Evolutionary conservation across 768 basidiomycete species (phyloP), one percentile per base, ranked within the genome.

Genomic region (Leucocoprinus leucothites): DNA sequence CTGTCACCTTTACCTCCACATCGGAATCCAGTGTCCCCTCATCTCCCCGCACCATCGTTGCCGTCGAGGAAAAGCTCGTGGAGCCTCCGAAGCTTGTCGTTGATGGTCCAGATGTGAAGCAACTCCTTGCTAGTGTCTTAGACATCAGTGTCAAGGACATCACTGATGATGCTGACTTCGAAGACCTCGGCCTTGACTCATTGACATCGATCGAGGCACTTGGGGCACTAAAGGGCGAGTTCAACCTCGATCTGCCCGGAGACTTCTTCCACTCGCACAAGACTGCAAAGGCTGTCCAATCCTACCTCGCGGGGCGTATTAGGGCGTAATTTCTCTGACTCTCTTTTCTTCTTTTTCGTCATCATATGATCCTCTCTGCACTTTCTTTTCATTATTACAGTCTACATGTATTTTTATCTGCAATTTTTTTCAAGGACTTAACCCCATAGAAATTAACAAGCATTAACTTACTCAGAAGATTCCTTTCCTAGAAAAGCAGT

Each of bases 181-280:
- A 71, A 16, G 64, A 69, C 0, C 70, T 87, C 13, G 86, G 87
- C 2, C 66, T 88, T 19, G 85, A 88, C 60, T 88, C 86, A 1
- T 65, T 89, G 51, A 77, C 79, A 19, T 80, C 82, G 1, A 84
- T 88, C 53, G 87, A 89, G 60, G 77, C 76, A 31, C 71, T 79
- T 6, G 76, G 83, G 38, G 71, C 71, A 1, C 61, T 87, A 38
- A 70, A 71, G 58, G 65, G 67, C 7, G 72, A 74, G 46, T 73
- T 77, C 46, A 66, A 70, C 22, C 57, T 78, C 28, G 65, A 72
- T 1, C 61, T 87, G 5, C 78, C 85, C 0, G 63, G 65, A 8
- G 63, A 78, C 51, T 61, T 85, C 25, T 78, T 87, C 52, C 48
- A 55, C 6, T 64, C 58, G 0, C 71, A 71, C 60, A 64, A 67